Conservation (phyloP, 495 filamentous ascomycete species). For the Trichoderma orchidacearum region DNA sequence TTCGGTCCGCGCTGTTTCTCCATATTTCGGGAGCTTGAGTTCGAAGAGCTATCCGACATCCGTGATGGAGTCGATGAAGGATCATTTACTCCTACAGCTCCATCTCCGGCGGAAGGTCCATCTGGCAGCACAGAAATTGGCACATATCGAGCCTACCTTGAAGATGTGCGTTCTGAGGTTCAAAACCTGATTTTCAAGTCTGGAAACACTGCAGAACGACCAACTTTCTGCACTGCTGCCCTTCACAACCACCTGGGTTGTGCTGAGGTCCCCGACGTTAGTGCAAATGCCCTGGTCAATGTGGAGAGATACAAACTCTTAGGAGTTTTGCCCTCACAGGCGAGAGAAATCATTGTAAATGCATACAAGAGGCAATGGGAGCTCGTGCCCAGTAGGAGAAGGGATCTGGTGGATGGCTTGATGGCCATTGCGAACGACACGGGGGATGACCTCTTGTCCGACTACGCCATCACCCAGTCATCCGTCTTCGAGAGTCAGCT, state of each 20-base stretch:
- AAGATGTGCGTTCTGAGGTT: constrained; percentile 20
- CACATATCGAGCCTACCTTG: constrained; percentile 15
- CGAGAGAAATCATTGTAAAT: background rate
- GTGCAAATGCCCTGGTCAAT: background rate
- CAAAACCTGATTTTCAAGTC: constrained; percentile 10
- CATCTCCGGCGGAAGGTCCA: background rate
- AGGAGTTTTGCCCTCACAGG: background rate
- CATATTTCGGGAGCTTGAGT: constrained; percentile 51
- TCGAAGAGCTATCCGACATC: constrained; percentile 21
- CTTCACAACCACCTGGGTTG: background rate
- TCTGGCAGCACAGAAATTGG: constrained; percentile 11
- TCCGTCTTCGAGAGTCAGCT: constrained; percentile 2
- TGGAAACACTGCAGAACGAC: background rate
- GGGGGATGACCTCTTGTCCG: background rate
- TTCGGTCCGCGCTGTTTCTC: constrained; percentile 53
- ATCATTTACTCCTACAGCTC: constrained; percentile 8
- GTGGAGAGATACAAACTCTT: background rate
- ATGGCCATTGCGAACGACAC: background rate
- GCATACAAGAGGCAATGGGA: background rate
- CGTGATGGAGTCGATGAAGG: constrained; percentile 10
- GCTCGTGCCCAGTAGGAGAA: background rate
- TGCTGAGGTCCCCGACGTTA: background rate
- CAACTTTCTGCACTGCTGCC: background rate
- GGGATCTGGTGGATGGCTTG: background rate
- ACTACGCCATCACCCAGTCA: background rate